phyloP scores from a whole-genome alignment of 306 rosid species.

The Spatholobus suberectus region DNA sequence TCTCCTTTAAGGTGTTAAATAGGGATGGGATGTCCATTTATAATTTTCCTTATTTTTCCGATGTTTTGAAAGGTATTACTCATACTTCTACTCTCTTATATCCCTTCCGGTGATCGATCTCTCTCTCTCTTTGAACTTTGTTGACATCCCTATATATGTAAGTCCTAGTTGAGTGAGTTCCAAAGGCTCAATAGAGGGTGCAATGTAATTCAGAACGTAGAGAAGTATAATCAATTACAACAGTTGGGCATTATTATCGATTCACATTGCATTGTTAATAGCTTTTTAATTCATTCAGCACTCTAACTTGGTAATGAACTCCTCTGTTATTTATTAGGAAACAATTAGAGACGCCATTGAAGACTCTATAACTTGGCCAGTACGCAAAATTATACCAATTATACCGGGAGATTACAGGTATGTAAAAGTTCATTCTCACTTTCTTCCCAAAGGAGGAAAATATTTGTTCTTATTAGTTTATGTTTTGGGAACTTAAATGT shows the following conservation, averaged over 20 bases:
- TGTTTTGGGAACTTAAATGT: neutral
- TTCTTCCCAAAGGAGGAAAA: neutral
- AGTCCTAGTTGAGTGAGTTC: neutral
- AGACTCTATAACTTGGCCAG: slow-evolving; percentile 95
- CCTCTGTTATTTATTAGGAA: slow-evolving; percentile 57
- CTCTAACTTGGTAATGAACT: neutral
- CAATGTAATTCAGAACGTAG: neutral
- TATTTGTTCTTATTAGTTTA: neutral
- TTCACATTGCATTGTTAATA: slow-evolving; percentile 10
- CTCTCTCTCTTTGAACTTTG: slow-evolving; percentile 16
- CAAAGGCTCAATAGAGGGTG: slow-evolving; percentile 26
- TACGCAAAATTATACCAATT: slow-evolving; percentile 77
- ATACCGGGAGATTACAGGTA: slow-evolving; percentile 94
- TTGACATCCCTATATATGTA: neutral
- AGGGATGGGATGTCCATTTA: no score
- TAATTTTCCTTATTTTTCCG: no score
- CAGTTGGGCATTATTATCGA: neutral
- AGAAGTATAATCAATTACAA: neutral
- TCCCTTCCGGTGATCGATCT: neutral
- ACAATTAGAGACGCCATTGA: slow-evolving; percentile 91
- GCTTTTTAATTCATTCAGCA: slow-evolving; percentile 3
- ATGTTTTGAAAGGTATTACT: neutral
- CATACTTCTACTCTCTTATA: neutral
- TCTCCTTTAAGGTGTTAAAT: no score
- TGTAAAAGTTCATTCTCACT: slow-evolving; percentile 23